Evolutionary conservation across 73 alveolate species (phyloP).

Genomic region (Paramecium tetraurelia): DNA sequence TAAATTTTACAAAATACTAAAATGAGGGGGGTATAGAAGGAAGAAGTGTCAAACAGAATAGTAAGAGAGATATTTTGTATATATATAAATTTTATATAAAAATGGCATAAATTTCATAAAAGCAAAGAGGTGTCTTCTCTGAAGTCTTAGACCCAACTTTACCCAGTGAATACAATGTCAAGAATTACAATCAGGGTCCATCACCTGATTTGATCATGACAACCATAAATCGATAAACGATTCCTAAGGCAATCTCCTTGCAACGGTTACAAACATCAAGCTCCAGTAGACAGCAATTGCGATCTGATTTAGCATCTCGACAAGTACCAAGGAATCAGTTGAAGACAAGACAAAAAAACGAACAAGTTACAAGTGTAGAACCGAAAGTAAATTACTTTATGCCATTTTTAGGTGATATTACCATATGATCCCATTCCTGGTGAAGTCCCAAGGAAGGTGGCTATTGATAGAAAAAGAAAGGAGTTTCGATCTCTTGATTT

Average conservation of each 20-base stretch:
- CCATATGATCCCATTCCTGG: slow-evolving; percentile 97
- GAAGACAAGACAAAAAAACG: slow-evolving; percentile 20
- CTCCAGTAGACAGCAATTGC: slow-evolving; percentile 7
- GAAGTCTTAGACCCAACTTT: slow-evolving; percentile 59
- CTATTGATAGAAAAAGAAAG: slow-evolving; percentile 95
- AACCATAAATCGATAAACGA: neutral
- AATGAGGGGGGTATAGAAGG: neutral
- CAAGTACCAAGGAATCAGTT: slow-evolving; percentile 24
- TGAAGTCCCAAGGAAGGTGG: slow-evolving; percentile 95
- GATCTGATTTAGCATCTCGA: slow-evolving; percentile 39
- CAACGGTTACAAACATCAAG: slow-evolving; percentile 59
- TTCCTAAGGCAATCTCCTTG: slow-evolving; percentile 60
- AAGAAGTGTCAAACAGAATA: neutral
- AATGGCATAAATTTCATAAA: slow-evolving; percentile 29
- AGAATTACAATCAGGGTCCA: slow-evolving; percentile 40
- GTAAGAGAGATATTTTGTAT: neutral
- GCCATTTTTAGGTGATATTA: neutral
- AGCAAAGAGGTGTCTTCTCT: slow-evolving; percentile 61
- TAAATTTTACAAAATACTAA: neutral
- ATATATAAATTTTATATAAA: neutral
- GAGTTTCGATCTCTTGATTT: slow-evolving; percentile 92
- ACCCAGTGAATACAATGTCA: neutral
- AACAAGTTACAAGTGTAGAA: slow-evolving; percentile 44
- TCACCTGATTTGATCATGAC: slow-evolving; percentile 22
- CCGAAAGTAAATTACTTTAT: slow-evolving; percentile 43